Conservation (phyloP, 805 yeast genomes). For the Komagataella mondaviorum region DNA sequence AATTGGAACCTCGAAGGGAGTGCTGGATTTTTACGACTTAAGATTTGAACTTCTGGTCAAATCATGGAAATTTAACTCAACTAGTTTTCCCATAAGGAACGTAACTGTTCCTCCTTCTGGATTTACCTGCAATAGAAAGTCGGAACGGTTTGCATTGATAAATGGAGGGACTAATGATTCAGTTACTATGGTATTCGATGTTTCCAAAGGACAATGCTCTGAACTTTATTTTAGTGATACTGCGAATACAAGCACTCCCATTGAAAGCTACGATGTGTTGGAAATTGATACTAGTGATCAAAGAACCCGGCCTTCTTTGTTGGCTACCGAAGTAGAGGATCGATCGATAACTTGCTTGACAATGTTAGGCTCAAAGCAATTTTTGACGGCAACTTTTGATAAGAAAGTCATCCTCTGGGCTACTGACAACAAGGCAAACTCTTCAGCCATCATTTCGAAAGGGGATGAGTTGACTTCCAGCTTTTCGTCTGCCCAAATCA, state of each 20-base stretch:
- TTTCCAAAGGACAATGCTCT: slow-evolving; percentile 45
- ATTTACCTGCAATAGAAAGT: slow-evolving; percentile 18
- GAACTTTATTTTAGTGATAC: slow-evolving; percentile 12
- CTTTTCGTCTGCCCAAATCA: slow-evolving; percentile 20
- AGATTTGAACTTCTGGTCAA: slow-evolving; percentile 49
- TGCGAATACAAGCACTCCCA: slow-evolving; percentile 8
- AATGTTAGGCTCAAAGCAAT: slow-evolving; percentile 8
- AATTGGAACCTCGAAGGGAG: slow-evolving; percentile 65
- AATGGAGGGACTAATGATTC: slow-evolving; percentile 53
- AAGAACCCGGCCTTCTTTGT: not conserved
- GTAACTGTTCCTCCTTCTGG: slow-evolving; percentile 23
- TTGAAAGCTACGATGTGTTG: slow-evolving; percentile 12
- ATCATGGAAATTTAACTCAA: slow-evolving; percentile 41
- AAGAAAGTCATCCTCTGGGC: slow-evolving; percentile 23
- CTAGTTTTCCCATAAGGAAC: slow-evolving; percentile 30
- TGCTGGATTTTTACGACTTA: slow-evolving; percentile 71
- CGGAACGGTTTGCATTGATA: slow-evolving; percentile 35
- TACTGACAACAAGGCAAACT: slow-evolving; percentile 15
- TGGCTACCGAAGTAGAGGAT: not conserved
- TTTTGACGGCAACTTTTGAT: slow-evolving; percentile 3
- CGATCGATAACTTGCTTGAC: slow-evolving; percentile 5
- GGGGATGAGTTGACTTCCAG: slow-evolving; percentile 6
- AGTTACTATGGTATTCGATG: slow-evolving; percentile 64
- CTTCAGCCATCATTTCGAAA: slow-evolving; percentile 14
- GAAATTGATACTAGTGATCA: slow-evolving; percentile 12